Conservation (phyloP, 2,329 filamentous ascomycete species). For the Cladophialophora chaetospira region DNA sequence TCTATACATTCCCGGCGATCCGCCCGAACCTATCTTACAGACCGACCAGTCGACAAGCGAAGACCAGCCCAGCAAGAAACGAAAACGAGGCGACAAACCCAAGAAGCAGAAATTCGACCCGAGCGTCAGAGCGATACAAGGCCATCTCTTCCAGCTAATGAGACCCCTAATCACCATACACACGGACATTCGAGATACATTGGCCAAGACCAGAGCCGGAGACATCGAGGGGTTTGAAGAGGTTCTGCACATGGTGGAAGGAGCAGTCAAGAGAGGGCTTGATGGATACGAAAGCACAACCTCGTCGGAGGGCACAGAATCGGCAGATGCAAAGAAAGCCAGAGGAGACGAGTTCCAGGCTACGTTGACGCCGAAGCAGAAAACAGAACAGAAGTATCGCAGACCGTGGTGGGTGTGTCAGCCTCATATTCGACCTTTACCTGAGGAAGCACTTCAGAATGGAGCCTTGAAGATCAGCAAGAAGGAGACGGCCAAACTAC, state of each 20-base stretch:
- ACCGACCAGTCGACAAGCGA: not conserved
- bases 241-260: slow-evolving; percentile 74
- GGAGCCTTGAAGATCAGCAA: slow-evolving; percentile 75
- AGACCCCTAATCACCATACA: slow-evolving; percentile 78
- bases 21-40: slow-evolving; percentile 22
- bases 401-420: slow-evolving; percentile 90
- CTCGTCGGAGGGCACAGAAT: no score
- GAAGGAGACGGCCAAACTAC: slow-evolving; percentile 46
- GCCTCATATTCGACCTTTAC: slow-evolving; percentile 80
- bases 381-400: slow-evolving; percentile 69
- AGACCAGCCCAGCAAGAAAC: slow-evolving; percentile 31
- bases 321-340: no score
- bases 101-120: slow-evolving; percentile 44
- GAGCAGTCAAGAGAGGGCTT: slow-evolving; percentile 60
- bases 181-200: slow-evolving; percentile 80
- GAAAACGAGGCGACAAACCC: slow-evolving; percentile 50
- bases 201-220: slow-evolving; percentile 68
- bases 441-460: slow-evolving; percentile 81
- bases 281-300: slow-evolving; percentile 24
- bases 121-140: slow-evolving; percentile 80
- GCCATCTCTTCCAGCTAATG: slow-evolving; percentile 90
- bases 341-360: no score
- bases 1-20: slow-evolving; percentile 68
- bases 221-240: slow-evolving; percentile 77
- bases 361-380: slow-evolving; percentile 41